phyloP scores from a whole-genome alignment of 805 yeast genomes.

The Yamadazyma ubonensis region DNA sequence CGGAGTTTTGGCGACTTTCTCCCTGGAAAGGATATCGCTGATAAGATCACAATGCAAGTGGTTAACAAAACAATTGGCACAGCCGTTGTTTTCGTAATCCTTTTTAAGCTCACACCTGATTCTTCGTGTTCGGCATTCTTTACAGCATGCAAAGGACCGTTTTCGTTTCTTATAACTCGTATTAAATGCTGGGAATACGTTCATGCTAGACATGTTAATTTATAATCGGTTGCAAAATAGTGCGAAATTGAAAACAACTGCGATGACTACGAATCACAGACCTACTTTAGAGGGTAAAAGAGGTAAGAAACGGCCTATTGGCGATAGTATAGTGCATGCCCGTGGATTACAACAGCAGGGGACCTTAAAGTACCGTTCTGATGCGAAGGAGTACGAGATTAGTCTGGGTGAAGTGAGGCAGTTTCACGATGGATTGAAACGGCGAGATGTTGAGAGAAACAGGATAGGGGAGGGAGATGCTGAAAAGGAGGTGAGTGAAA shows the following conservation, averaged over 20 bases:
- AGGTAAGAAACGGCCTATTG: constrained; percentile 32
- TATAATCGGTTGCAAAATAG: constrained; percentile 5
- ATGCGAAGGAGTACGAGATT: constrained; percentile 15
- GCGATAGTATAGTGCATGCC: constrained; percentile 36
- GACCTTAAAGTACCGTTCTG: constrained; percentile 31
- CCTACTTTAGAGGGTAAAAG: constrained; percentile 43
- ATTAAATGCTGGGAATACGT: constrained; percentile 36
- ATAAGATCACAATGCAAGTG: constrained; percentile 20
- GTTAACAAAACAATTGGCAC: constrained; percentile 24
- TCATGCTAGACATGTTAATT: constrained; percentile 19
- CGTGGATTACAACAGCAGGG: constrained; percentile 33
- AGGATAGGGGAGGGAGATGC: background rate
- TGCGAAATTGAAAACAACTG: constrained; percentile 3
- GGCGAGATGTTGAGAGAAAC: too few relatives aligned
- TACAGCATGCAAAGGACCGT: constrained; percentile 32
- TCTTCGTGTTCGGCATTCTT: constrained; percentile 26
- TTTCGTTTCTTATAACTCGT: constrained; percentile 31
- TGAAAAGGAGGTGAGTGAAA: too few relatives aligned
- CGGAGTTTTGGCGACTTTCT: background rate
- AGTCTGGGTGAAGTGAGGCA: constrained; percentile 10
- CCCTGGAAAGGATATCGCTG: too few relatives aligned
- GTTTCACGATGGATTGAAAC: constrained; percentile 2
- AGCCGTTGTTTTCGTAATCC: constrained; percentile 25
- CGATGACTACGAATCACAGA: constrained; percentile 44
- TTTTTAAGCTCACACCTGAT: constrained; percentile 27